Evolutionary conservation across 352 stramenopile genomes (phyloP), one percentile per base, ranked within the genome.

Genomic region (Pythium rhizo-oryzae): DNA sequence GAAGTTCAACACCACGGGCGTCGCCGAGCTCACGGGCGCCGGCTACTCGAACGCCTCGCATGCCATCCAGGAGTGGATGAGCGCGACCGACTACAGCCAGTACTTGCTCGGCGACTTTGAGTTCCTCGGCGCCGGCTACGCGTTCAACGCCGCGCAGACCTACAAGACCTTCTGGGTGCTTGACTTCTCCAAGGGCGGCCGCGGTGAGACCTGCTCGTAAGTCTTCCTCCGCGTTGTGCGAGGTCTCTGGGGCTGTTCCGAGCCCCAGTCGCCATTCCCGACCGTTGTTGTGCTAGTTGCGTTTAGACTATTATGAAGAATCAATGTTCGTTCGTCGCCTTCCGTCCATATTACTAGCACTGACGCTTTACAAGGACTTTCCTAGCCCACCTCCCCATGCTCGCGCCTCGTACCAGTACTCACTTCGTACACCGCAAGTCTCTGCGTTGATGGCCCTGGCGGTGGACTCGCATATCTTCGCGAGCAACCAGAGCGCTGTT

Each of bases 131-230:
- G 67, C 65, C 8, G 74, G 71, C 28, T 75, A 69, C 68, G 61
- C 67, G 2, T 61, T 61, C 59, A 65, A 78, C 46, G 33, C 54
- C n/a, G 59, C 46, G 28, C 64, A 76, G 56, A 18, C 39, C 28
- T 78, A 78, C 63, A 60, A 59, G 52, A 53, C 64, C 19, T 80
- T 76, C 58, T 81, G 71, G 71, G 47, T 65, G 8, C 46, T 75
- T 16, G 74, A 81, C 53, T 78, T 80, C 23, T 50, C 54, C 46
- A 65, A 62, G 24, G 49, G 25, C 47, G 51, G 11, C 25, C 6
- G 18, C 16, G 55, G 57, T 30, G 67, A 73, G 30, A 51, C 18
- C 35, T 73, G 67, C 59, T 33, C 55, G 7, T 64, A 70, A 47
- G 21, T 8, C 15, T 33, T 6, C 28, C 28, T 7, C 28, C 2